Conservation (phyloP, 129 eudicot genomes). For the carrot (Daucus carota) region DNA sequence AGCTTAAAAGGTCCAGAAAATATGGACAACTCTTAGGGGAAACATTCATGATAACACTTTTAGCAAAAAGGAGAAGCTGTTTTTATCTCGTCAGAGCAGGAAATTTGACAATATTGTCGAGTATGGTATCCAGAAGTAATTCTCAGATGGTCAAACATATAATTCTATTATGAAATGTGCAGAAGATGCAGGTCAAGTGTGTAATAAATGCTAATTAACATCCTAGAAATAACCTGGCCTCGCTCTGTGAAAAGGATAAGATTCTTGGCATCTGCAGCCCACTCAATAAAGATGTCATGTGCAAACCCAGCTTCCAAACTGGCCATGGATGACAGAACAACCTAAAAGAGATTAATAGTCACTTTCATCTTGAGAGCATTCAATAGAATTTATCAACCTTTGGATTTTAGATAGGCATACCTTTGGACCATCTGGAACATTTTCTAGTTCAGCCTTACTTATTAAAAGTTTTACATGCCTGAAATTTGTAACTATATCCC, state of each 20-base stretch:
- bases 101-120: not conserved
- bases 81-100: not conserved
- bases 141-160: slow-evolving; percentile 1
- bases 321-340: slow-evolving; percentile 93
- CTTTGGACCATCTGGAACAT: slow-evolving; percentile 82
- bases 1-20: not conserved
- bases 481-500: slow-evolving; percentile 20
- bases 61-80: not conserved
- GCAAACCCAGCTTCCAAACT: slow-evolving; percentile 94
- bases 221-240: slow-evolving; percentile 60
- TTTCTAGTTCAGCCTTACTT: slow-evolving; percentile 75
- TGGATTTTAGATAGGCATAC: slow-evolving; percentile 25
- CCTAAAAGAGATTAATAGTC: slow-evolving; percentile 31
- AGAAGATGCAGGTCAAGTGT: not conserved
- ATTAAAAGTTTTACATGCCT: slow-evolving; percentile 77
- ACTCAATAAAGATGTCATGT: slow-evolving; percentile 89
- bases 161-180: not conserved
- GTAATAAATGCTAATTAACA: not conserved
- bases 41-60: not conserved
- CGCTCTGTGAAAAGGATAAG: slow-evolving; percentile 92
- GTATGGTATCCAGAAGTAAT: not conserved
- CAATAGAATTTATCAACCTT: not conserved
- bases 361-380: slow-evolving; percentile 1
- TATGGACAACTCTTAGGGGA: not conserved
- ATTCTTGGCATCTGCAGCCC: slow-evolving; percentile 81